Base-by-base conservation (phyloP, 306 rosid species). In the Quercus berberidifolia region DNA sequence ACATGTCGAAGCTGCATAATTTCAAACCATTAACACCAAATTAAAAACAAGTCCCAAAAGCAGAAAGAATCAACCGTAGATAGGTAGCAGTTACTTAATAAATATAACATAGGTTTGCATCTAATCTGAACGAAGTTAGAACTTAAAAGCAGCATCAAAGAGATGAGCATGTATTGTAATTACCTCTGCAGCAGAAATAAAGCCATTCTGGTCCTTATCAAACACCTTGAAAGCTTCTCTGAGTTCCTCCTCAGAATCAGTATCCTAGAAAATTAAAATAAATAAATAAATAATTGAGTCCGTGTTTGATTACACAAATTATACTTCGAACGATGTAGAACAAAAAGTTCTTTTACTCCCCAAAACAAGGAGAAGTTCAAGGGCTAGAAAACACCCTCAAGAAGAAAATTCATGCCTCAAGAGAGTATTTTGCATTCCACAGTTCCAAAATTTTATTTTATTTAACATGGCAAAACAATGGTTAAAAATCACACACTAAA, bases 101-200 rank as follows among this genome's bases (percentile, higher is more conserved):
- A 33, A 19, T 35, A 33, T 18, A 67, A 19, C 13, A 35, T 19
- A 67, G 49, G 17, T 33, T 35, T 19, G 9, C 15, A 17, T 64
- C 31, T 64, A 64, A 6, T 64, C 70, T 11, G 26, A 59, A 23
- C 67, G 0, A 59, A 21, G 31, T 10, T 13, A 49, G 14, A 49
- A 41, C 46, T 58, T 59, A 25, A 21, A 23, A 59, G 26, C 33
- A 59, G 30, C 7, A 30, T 2, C 46, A 17, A 17, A 64, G 46
- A 8, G 41, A 20, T 56, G 56, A 5, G 31, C 12, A 6, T 1
- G 73, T 18, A 2, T 2, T 15, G 7, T 69, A 63, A 5, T 71
- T 80, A 84, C 78, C 83, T 77, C 87, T 25, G 81, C 70, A 17
- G 80, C 80, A 81, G 84, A 79, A 57, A 83, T 75, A 25, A 59